Evolutionary conservation across 23 red algal species (phyloP).

Genomic region (Agarophyton chilense): DNA sequence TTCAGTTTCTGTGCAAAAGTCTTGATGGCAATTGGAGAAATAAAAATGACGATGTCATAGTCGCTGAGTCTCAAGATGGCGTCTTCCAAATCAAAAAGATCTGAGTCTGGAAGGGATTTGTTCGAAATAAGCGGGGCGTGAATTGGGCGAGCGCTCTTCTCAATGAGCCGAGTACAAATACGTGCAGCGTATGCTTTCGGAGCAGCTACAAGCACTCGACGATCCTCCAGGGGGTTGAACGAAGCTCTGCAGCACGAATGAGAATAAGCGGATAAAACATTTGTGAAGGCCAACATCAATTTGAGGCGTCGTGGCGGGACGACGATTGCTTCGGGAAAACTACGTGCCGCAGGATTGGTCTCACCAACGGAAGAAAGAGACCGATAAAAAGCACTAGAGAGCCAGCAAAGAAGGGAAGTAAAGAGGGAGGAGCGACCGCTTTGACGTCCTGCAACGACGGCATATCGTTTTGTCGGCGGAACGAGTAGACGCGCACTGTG

Average conservation of each 20-base stretch:
- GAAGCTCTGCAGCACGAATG: not conserved
- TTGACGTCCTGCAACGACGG: slow-evolving; percentile 2
- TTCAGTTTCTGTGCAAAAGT: not conserved
- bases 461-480: slow-evolving; percentile 1
- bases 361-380: slow-evolving; percentile 5
- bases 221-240: slow-evolving; percentile 3
- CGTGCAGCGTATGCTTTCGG: slow-evolving; percentile 25
- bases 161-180: slow-evolving; percentile 11
- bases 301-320: slow-evolving; percentile 20
- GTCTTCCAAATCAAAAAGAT: slow-evolving; percentile 10
- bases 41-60: slow-evolving; percentile 39
- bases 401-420: slow-evolving; percentile 10
- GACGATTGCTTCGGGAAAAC: slow-evolving; percentile 32
- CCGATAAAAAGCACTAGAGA: slow-evolving; percentile 23
- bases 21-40: not conserved
- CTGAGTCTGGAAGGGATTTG: not conserved
- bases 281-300: slow-evolving; percentile 11
- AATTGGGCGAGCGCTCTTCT: slow-evolving; percentile 28
- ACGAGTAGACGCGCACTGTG: too few species aligned
- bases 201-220: slow-evolving; percentile 27
- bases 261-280: not conserved
- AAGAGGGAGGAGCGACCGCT: not conserved
- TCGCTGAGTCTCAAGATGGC: slow-evolving; percentile 38
- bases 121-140: slow-evolving; percentile 30
- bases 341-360: slow-evolving; percentile 12